phyloP scores from a whole-genome alignment of 352 stramenopile species.

The Globisporangium sylvaticum region DNA sequence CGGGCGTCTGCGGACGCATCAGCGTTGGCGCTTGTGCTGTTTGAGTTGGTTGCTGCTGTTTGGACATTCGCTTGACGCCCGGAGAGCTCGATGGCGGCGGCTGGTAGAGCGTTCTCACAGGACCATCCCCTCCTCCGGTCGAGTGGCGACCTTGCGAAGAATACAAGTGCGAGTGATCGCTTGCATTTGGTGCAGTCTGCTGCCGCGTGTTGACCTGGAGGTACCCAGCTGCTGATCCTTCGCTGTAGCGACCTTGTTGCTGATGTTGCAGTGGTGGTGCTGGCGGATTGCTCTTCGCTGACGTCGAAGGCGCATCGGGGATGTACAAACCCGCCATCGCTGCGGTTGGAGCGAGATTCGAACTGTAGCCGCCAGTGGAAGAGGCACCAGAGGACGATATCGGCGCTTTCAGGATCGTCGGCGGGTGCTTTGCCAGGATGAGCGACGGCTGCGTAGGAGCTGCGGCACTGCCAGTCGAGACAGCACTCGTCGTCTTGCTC shows the following conservation, averaged over 20 bases:
- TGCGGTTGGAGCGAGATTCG: neutral
- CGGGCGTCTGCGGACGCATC: slow-evolving; percentile 17
- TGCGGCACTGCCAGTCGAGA: neutral
- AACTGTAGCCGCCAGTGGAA: slow-evolving; percentile 3
- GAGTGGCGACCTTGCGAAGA: neutral
- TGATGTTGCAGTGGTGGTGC: neutral
- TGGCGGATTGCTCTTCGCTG: slow-evolving; percentile 6
- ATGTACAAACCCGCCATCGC: slow-evolving; percentile 8
- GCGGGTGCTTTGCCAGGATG: slow-evolving; percentile 43
- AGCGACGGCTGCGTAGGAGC: slow-evolving; percentile 10
- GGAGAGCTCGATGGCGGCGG: slow-evolving; percentile 16
- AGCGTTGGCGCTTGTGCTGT: neutral
- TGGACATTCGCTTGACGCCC: slow-evolving; percentile 13
- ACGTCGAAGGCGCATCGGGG: slow-evolving; percentile 5
- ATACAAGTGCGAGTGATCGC: slow-evolving; percentile 1
- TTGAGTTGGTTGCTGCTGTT: neutral
- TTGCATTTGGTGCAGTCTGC: neutral
- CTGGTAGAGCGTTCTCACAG: slow-evolving; percentile 15
- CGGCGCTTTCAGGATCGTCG: slow-evolving; percentile 27
- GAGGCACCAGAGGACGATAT: neutral
- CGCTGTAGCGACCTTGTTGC: slow-evolving; percentile 13
- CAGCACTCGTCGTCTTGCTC: slow-evolving; percentile 20
- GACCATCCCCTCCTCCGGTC: slow-evolving; percentile 1
- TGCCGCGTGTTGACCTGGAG: slow-evolving; percentile 18
- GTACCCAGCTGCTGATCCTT: slow-evolving; percentile 7